A percentile compares a stretch with the other conserved stretches of the same genome.
Evolutionary conservation across 306 rosid genomes (phyloP).

Genomic region (Echinosophora koreensis): DNA sequence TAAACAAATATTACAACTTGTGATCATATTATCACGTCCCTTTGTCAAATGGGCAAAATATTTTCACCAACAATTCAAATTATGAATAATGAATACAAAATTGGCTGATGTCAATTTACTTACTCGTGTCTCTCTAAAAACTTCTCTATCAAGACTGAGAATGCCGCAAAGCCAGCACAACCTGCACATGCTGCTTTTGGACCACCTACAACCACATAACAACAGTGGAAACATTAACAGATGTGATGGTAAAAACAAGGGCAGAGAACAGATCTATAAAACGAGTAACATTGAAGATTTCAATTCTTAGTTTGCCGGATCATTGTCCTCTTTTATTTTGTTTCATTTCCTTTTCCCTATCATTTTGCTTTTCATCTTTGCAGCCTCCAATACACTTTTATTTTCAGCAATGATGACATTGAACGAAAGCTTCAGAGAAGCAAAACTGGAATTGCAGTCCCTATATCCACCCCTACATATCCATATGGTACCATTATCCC

Average conservation of each 20-base stretch:
- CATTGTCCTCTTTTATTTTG: neutral
- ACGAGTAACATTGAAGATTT: conserved; percentile 11
- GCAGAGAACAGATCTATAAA: conserved; percentile 14
- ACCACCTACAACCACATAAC: conserved; percentile 70
- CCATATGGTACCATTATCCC: neutral
- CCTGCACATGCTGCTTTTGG: conserved; percentile 92
- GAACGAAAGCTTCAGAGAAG: neutral
- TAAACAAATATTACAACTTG: conserved; percentile 9
- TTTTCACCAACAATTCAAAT: conserved; percentile 26
- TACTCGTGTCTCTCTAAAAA: conserved; percentile 83
- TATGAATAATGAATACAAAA: conserved; percentile 27
- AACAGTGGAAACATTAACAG: conserved; percentile 40
- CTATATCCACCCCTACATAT: neutral
- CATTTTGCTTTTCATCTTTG: neutral
- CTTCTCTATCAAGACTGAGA: conserved; percentile 84
- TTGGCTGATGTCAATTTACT: conserved; percentile 40
- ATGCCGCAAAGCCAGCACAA: conserved; percentile 95
- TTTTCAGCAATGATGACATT: neutral
- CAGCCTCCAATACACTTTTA: conserved; percentile 7
- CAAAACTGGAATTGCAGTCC: neutral
- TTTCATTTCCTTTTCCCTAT: neutral
- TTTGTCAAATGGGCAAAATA: conserved; percentile 32
- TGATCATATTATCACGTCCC: neutral
- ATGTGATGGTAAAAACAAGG: conserved; percentile 10
- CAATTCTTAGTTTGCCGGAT: conserved; percentile 4